Evolutionary conservation across 495 filamentous ascomycete species (phyloP).

Genomic region (Aspergillus steynii): DNA sequence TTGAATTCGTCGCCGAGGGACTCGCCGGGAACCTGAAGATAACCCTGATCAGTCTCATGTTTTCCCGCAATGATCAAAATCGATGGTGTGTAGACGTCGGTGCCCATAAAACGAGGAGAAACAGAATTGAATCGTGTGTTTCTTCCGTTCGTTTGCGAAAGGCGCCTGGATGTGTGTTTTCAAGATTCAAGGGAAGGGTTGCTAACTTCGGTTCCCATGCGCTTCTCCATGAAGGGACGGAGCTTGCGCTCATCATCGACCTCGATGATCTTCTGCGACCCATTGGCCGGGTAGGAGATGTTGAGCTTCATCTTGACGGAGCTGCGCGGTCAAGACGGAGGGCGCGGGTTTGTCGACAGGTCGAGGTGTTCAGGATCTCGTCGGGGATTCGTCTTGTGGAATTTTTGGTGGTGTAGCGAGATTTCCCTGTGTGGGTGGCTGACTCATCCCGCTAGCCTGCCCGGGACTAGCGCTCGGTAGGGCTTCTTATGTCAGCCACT

Average conservation of each 20-base stretch:
- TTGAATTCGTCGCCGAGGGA: slow-evolving; percentile 97
- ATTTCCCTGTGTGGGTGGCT: slow-evolving; percentile 35
- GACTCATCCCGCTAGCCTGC: slow-evolving; percentile 28
- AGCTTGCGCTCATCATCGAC: slow-evolving; percentile 96
- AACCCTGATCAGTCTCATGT: slow-evolving; percentile 40
- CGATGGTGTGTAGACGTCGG: neutral
- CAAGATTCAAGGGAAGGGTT: slow-evolving; percentile 22
- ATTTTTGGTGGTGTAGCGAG: slow-evolving; percentile 38
- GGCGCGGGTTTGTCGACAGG: slow-evolving; percentile 51
- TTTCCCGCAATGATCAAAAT: slow-evolving; percentile 20
- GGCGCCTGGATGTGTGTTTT: slow-evolving; percentile 7
- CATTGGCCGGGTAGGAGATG: slow-evolving; percentile 97
- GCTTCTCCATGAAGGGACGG: slow-evolving; percentile 82
- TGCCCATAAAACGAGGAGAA: neutral
- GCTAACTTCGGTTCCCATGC: slow-evolving; percentile 95
- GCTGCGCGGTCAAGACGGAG: slow-evolving; percentile 56
- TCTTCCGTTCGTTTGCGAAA: slow-evolving; percentile 8
- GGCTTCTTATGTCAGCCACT: slow-evolving; percentile 32
- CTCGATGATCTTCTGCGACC: slow-evolving; percentile 98
- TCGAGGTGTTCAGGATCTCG: slow-evolving; percentile 38
- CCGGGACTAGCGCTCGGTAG: slow-evolving; percentile 21
- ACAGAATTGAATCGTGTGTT: slow-evolving; percentile 12
- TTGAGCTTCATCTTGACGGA: slow-evolving; percentile 83
- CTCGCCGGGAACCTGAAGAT: slow-evolving; percentile 65
- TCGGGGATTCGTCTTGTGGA: slow-evolving; percentile 31